Evolutionary conservation across 169 alveolate species (phyloP), one percentile per base, ranked within the genome.

Genomic region (Plasmodium coatneyi): DNA sequence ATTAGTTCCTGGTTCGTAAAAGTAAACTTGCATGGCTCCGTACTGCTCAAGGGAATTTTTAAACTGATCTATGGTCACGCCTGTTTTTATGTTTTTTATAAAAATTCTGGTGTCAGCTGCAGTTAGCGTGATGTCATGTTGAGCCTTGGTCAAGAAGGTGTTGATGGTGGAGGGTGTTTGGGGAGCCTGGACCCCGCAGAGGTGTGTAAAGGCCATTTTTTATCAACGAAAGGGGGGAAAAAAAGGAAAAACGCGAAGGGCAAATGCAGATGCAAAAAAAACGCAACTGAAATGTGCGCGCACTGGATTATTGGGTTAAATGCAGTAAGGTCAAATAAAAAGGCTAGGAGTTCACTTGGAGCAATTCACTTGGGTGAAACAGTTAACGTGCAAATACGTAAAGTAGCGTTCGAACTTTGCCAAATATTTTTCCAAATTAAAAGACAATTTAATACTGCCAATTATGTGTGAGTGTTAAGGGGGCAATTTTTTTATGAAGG

Each of bases 11-110:
- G 95, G 93, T 82, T 95, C 96, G 71, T 93, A 96, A 5, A 93
- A 83, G 92, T 96, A 96, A 16, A 96, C 96, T 84, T 96, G 97
- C 54, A 96, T 80, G 79, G 95, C 95, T 19, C 98, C 98, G 71
- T 82, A 94, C 74, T 92, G 71, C 79, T 95, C 94, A 43, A 95
- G 72, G 71, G 95, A 81, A 41, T 92, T 76, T 34, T 83, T 93
- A 71, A 96, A 86, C 74, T 94, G 78, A 6, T 76, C 94, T 94
- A 84, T 49, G 14, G 93, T 84, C 43, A 92, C 95, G 22, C 95
- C 90, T 5, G 89, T 92, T 84, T 83, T 92, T 60, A 92, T 83
- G 79, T 84, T 84, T 41, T 84, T 84, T 82, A 84, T 74, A 49
- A 92, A 92, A 5, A 84, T 22, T 49, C 95, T 84, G 9, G 92